Base-by-base conservation (phyloP, 306 rosid genomes). In the Acacia acuminata region DNA sequence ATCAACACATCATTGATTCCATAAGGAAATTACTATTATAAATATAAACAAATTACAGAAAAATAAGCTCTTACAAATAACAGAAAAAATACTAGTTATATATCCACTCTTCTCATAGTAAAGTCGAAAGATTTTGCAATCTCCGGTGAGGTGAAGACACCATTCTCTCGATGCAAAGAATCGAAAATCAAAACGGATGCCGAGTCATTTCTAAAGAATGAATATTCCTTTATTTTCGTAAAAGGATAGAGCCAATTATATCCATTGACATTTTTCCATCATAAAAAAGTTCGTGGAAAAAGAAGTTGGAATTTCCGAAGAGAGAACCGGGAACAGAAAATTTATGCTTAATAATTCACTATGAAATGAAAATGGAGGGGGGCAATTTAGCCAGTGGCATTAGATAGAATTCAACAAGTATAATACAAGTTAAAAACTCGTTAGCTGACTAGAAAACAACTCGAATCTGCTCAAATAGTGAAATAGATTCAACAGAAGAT, bases 101-200 rank as follows among this genome's bases (percentile, higher is more conserved):
- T 77, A 95, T 95, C 22, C 97, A 93, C 69, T 95, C 97, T 81
- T 95, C 98, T n/a, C 0, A 89, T 75, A 20, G 95, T 65, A 76
- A 95, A 93, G 77, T 95, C 98, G 71, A 95, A 95, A 77, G 93
- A 47, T 73, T 95, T 95, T 42, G 97, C 88, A 6, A 83, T 73
- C 87, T 93, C 94, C 7, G 95, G 95, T 81, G 98, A 95, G 43
- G 89, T 89, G 71, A 89, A 93, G 42, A 84, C 89, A 12, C 92
- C 92, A 88, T 90, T 91, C 64, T 88, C 90, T 47, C n/a, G 97
- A 84, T 3, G 97, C 91, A 24, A 91, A 89, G n/a, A 79, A 85
- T 98, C 93, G 97, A 85, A 88, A 6, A 67, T 7, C 36, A 67
- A 70, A 82, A 77, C n/a, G 24, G 58, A 61, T 8, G 2, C 38